These are phyloP conservation scores for Coemansia sp. DNA, from an alignment of 192 early-diverging fungal genomes.

Conservation along the genomic window DNA sequence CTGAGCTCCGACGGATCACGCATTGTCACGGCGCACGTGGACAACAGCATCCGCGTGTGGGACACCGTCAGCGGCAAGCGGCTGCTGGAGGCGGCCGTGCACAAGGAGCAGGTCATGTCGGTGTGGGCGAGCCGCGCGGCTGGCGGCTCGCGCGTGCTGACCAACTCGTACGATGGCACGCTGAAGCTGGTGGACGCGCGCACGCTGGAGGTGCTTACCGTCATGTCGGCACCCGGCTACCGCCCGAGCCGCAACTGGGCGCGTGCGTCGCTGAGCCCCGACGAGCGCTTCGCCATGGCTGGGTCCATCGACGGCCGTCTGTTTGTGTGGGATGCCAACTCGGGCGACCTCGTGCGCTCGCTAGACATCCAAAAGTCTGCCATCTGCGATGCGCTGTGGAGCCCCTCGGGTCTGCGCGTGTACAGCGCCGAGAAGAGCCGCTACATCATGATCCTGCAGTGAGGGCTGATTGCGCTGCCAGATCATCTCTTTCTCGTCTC, in stretches of 20 bases:
- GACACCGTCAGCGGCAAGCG: constrained; percentile 77
- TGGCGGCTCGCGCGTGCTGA: constrained; percentile 62
- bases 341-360: constrained; percentile 61
- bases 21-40: constrained; percentile 88
- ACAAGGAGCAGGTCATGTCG: constrained; percentile 85
- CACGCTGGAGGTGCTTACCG: constrained; percentile 67
- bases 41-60: constrained; percentile 90
- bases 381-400: constrained; percentile 70
- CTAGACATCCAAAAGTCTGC: constrained; percentile 68
- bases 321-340: constrained; percentile 73
- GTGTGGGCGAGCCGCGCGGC: constrained; percentile 60
- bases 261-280: constrained; percentile 74
- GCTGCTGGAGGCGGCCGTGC: constrained; percentile 80
- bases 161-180: constrained; percentile 91
- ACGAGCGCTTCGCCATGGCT: constrained; percentile 76
- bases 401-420: constrained; percentile 54
- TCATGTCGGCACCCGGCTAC: constrained; percentile 65
- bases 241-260: constrained; percentile 86
- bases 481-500: background rate
- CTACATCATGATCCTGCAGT: constrained; percentile 50
- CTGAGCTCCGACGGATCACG: constrained; percentile 73
- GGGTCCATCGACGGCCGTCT: constrained; percentile 78
- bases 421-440: constrained; percentile 66
- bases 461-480: too few relatives aligned
- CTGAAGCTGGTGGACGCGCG: constrained; percentile 77